These are phyloP conservation scores for Bremia lactucae DNA, from an alignment of 352 stramenopile species.

Conservation along the genomic window DNA sequence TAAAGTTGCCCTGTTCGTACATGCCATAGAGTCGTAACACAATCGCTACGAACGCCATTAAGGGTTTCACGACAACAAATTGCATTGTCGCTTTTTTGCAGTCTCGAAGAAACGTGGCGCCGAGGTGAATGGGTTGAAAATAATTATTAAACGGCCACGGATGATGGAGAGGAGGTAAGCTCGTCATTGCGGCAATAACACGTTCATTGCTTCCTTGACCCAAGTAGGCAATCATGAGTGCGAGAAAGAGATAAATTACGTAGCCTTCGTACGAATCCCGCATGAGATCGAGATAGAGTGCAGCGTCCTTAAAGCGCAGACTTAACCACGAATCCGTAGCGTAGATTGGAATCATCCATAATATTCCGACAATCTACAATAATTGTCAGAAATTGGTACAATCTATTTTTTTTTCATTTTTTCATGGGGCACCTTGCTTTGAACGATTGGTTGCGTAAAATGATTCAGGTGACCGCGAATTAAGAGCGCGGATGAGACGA, in stretches of 20 bases:
- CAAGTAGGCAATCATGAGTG: constrained; percentile 93
- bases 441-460: constrained; percentile 88
- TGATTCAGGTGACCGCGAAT: constrained; percentile 87
- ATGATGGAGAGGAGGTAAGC: constrained; percentile 57
- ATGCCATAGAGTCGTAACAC: constrained; percentile 66
- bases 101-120: constrained; percentile 82
- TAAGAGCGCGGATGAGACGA: constrained; percentile 84
- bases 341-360: constrained; percentile 99
- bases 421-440: constrained; percentile 93
- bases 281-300: constrained; percentile 89
- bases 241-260: constrained; percentile 96
- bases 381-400: constrained; percentile 5
- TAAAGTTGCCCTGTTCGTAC: constrained; percentile 85
- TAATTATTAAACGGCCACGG: constrained; percentile 67
- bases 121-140: constrained; percentile 64
- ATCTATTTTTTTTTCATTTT: no score
- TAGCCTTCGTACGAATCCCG: constrained; percentile 98
- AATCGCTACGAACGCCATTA: constrained; percentile 86
- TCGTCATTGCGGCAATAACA: constrained; percentile 41
- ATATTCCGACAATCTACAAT: constrained; percentile 90
- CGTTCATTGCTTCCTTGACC: constrained; percentile 85
- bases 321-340: constrained; percentile 94
- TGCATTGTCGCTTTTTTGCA: constrained; percentile 94
- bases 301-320: constrained; percentile 90
- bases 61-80: constrained; percentile 92